phyloP scores from a whole-genome alignment of 2,329 filamentous ascomycete species.

The Verticillium nubilum region DNA sequence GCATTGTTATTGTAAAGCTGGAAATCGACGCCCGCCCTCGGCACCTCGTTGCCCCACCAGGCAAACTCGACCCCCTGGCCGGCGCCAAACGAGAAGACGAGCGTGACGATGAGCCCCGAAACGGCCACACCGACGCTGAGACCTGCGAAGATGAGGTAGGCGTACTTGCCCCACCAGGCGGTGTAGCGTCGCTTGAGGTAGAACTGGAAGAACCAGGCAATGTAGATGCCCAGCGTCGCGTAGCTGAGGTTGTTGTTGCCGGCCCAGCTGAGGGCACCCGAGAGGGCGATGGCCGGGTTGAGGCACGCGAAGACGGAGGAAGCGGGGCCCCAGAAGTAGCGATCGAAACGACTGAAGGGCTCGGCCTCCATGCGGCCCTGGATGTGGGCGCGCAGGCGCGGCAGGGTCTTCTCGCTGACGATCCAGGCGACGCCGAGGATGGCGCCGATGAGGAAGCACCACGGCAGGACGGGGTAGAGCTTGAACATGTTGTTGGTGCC shows the following conservation, averaged over 20 bases:
- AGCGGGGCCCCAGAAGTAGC: slow-evolving; percentile 29
- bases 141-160: slow-evolving; percentile 37
- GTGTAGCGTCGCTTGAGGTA: slow-evolving; percentile 29
- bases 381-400: slow-evolving; percentile 24
- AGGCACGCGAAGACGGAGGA: slow-evolving; percentile 31
- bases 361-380: slow-evolving; percentile 19
- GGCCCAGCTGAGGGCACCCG: slow-evolving; percentile 37
- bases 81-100: slow-evolving; percentile 15
- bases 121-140: slow-evolving; percentile 36
- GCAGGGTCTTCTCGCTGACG: slow-evolving; percentile 26
- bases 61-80: slow-evolving; percentile 23
- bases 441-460: slow-evolving; percentile 37
- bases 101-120: slow-evolving; percentile 34
- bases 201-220: slow-evolving; percentile 37
- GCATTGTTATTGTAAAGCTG: slow-evolving; percentile 13
- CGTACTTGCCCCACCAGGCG: slow-evolving; percentile 42
- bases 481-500: slow-evolving; percentile 30
- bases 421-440: slow-evolving; percentile 30
- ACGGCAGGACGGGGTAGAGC: slow-evolving; percentile 35
- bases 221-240: slow-evolving; percentile 34
- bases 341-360: slow-evolving; percentile 27
- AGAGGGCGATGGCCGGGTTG: slow-evolving; percentile 33
- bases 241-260: slow-evolving; percentile 36
- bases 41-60: slow-evolving; percentile 38
- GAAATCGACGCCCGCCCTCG: slow-evolving; percentile 13